These are phyloP conservation scores for Myxozyma mucilagina DNA, from an alignment of 805 yeast genomes.

Conservation along the genomic window DNA sequence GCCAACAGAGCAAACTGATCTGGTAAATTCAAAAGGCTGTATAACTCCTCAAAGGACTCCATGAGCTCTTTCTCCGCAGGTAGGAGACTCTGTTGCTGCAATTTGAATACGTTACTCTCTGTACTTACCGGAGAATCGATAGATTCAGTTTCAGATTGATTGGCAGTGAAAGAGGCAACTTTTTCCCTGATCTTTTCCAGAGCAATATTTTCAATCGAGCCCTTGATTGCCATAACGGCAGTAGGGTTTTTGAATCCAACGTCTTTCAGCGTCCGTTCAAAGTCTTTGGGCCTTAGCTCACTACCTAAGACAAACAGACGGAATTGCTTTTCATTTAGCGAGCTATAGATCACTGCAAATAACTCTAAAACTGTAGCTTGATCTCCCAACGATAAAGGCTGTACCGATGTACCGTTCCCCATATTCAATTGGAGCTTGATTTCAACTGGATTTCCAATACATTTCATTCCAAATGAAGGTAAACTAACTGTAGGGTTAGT, in stretches of 20 bases:
- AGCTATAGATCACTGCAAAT: not conserved
- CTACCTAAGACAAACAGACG: constrained; percentile 21
- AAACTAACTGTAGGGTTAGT: not conserved
- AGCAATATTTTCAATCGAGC: not conserved
- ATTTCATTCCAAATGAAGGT: not conserved
- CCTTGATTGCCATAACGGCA: constrained; percentile 16
- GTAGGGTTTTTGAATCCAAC: constrained; percentile 22
- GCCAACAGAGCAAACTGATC: constrained; percentile 14
- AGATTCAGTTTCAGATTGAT: not conserved
- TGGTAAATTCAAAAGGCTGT: constrained; percentile 10
- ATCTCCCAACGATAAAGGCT: constrained; percentile 5
- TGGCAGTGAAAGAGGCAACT: not conserved
- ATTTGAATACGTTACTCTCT: not conserved
- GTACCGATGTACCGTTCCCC: not conserved
- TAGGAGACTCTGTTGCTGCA: not conserved
- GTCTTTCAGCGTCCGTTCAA: constrained; percentile 1
- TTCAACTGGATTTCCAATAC: constrained; percentile 4
- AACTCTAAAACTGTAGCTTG: constrained; percentile 8
- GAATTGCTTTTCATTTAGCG: constrained; percentile 5
- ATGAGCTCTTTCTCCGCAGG: constrained; percentile 13
- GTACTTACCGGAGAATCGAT: not conserved
- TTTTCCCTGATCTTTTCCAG: not conserved
- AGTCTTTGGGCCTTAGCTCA: constrained; percentile 7
- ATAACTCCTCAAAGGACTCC: constrained; percentile 8
- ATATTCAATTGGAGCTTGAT: constrained; percentile 16